Base-by-base conservation (phyloP, 306 rosid species). In the Lupinus albus region DNA sequence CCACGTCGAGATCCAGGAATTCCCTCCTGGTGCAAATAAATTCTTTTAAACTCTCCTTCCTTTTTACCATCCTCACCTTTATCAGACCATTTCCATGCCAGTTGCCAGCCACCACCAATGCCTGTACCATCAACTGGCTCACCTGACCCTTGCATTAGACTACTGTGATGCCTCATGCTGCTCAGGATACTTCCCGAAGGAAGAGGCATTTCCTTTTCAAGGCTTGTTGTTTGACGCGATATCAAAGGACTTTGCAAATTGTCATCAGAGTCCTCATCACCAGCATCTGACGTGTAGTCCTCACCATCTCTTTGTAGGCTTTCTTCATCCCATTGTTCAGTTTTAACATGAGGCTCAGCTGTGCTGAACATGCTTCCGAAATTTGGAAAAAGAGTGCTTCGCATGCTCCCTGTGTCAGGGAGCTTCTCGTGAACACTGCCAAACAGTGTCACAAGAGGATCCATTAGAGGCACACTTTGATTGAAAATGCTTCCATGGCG, bases 1-100 rank as follows among this genome's bases (percentile, higher is more conserved):
- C 97, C 97, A 61, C 79, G 91, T 49, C 84, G 87, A 51, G 97
- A 83, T 57, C 77, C 92, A 5, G 86, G 79, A 74, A 68, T 80
- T 42, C 80, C 95, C 70, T 91, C 97, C 79, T 81, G 89, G 71
- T 81, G 97, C 77, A 91, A 72, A 78, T 91, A 91, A 68, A 91
- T 82, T 81, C 97, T 86, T 65, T 91, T 76, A 74, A 91, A 91
- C 56, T 80, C 97, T 55, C 89, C 92, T 79, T 84, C 68, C 68
- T 75, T 84, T 47, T 81, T 75, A 13, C 95, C 91, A 52, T 84
- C 91, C 68, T 76, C 89, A 10, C 81, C 88, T 81, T 68, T 88
- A 46, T 88, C 97, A 56, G 89, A 75, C 97, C 97, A 91, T 82
- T 91, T 83, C 97, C 97, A 91, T 50, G 97, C 97, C 78, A 91